A percentile compares a stretch with the other conserved stretches of the same genome.
These are phyloP conservation scores for Mycena indigotica DNA, from an alignment of 768 basidiomycete species.

Conservation along the genomic window DNA sequence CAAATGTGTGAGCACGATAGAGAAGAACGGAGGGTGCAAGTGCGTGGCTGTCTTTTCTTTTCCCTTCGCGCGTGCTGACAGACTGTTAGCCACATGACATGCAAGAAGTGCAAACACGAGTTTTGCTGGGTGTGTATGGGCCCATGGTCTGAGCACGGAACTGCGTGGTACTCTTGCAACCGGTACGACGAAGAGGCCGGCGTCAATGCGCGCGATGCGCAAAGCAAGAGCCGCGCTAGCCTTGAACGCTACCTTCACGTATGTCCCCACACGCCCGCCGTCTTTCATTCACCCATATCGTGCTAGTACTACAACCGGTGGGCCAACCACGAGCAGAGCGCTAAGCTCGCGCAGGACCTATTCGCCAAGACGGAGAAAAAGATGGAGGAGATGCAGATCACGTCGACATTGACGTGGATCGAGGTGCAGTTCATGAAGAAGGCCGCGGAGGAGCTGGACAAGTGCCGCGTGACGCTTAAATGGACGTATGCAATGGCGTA, in stretches of 20 bases:
- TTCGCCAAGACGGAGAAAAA: constrained; percentile 98
- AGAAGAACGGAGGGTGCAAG: constrained; percentile 99
- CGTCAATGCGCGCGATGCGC: constrained; percentile 86
- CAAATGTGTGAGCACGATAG: constrained; percentile 96
- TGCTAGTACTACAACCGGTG: constrained; percentile 96
- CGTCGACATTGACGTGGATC: constrained; percentile 93
- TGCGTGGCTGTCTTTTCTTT: constrained; percentile 46
- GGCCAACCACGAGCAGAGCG: constrained; percentile 99
- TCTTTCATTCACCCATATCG: not conserved
- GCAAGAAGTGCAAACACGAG: constrained; percentile 98
- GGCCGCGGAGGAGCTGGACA: constrained; percentile 89
- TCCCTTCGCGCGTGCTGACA: constrained; percentile 9
- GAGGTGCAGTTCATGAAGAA: constrained; percentile 98
- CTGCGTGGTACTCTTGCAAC: constrained; percentile 97
- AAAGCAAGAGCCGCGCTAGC: constrained; percentile 86
- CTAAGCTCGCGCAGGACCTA: constrained; percentile 89
- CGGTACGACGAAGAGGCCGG: constrained; percentile 93
- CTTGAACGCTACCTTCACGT: constrained; percentile 96
- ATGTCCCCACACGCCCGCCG: constrained; percentile 43
- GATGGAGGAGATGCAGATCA: constrained; percentile 99
- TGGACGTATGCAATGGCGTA: constrained; percentile 99
- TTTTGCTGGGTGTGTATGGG: constrained; percentile 99
- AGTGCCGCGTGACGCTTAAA: constrained; percentile 93
- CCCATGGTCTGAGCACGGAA: constrained; percentile 97
- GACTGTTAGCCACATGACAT: constrained; percentile 90